Percentiles rank a stretch among this genome's conserved stretches.
phyloP scores from a whole-genome alignment of 139 green algal genomes.

The Haematococcus sp. region DNA sequence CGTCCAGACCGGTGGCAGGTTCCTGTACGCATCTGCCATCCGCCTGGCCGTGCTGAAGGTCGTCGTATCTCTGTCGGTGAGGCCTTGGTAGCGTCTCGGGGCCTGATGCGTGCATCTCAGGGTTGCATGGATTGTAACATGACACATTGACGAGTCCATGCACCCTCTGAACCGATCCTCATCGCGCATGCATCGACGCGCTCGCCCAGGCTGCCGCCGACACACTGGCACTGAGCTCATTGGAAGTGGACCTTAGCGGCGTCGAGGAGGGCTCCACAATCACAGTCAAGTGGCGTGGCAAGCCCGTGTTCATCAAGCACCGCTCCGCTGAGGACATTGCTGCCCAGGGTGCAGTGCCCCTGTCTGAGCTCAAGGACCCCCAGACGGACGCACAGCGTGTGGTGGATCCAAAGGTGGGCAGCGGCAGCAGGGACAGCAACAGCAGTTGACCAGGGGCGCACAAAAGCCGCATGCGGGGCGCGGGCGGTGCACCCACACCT shows the following conservation, averaged over 20 bases:
- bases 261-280: conserved; percentile 89
- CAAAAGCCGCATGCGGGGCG: no score
- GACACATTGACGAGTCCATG: not conserved
- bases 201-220: conserved; percentile 77
- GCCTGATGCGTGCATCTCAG: no score
- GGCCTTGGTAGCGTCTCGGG: no score
- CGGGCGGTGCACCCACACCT: no score
- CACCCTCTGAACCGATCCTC: not conserved
- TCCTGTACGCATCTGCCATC: conserved; percentile 96
- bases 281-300: conserved; percentile 98
- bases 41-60: conserved; percentile 96
- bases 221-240: conserved; percentile 88
- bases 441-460: no score
- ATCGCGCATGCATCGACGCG: not conserved
- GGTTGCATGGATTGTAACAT: not conserved
- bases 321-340: conserved; percentile 85
- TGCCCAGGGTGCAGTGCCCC: conserved; percentile 62
- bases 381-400: conserved; percentile 79
- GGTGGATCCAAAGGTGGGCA: conserved; percentile 53
- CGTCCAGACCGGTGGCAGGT: conserved; percentile 94
- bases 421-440: no score
- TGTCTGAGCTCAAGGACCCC: conserved; percentile 87
- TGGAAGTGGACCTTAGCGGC: conserved; percentile 92
- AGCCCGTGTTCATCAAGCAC: conserved; percentile 97
- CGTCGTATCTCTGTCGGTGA: conserved; percentile 90